A percentile compares a stretch with the other conserved stretches of the same genome.
Evolutionary conservation across 2,329 filamentous ascomycete genomes (phyloP).

Genomic region (Dothiorella sarmentorum): DNA sequence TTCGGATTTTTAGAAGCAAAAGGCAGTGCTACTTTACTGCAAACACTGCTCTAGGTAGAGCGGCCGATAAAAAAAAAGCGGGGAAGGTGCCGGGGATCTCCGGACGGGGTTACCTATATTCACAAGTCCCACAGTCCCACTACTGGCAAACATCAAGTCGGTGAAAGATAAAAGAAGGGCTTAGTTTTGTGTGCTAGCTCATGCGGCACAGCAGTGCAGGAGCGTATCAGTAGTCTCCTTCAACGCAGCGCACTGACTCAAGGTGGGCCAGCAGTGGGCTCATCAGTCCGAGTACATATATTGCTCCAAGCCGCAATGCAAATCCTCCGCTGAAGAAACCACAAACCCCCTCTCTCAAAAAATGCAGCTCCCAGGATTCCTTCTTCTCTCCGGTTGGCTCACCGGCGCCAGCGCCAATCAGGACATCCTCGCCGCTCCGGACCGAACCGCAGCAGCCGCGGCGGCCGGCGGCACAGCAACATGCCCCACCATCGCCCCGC

Average conservation of each 20-base stretch:
- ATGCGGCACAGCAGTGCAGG: conserved; percentile 1
- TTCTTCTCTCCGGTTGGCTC: not conserved
- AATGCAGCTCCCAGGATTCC: not conserved
- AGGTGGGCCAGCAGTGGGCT: no score
- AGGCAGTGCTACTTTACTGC: no score
- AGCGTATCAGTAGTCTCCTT: not conserved
- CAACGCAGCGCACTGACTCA: not conserved
- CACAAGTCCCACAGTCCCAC: no score
- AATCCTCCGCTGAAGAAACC: not conserved
- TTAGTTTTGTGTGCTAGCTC: not conserved
- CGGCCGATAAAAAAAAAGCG: no score
- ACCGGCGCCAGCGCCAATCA: not conserved
- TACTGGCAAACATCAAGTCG: not conserved
- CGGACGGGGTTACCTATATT: no score
- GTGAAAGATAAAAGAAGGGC: not conserved
- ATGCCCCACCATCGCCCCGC: not conserved
- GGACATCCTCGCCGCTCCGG: not conserved
- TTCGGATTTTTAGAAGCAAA: no score
- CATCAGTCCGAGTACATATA: not conserved
- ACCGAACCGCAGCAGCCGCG: not conserved
- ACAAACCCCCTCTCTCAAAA: not conserved
- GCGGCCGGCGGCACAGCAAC: not conserved
- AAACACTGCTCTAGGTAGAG: no score
- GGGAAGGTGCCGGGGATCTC: no score
- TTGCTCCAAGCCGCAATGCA: no score